These are phyloP conservation scores for Plasmopara viticola DNA, from an alignment of 352 stramenopile genomes.

Conservation along the genomic window DNA sequence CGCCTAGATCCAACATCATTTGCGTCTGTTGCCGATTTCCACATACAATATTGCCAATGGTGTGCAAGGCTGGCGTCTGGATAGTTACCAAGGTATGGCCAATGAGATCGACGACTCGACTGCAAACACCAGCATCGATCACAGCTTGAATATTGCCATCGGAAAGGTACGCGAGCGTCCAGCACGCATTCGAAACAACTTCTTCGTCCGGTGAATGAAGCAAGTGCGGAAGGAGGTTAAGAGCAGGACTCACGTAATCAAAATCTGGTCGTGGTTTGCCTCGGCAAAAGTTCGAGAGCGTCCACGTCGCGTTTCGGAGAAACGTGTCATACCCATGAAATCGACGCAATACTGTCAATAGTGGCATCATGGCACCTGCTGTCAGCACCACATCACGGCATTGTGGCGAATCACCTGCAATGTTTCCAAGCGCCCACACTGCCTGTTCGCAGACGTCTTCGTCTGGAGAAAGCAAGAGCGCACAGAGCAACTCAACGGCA, in stretches of 20 bases:
- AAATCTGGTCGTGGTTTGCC: slow-evolving; percentile 93
- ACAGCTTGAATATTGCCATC: slow-evolving; percentile 98
- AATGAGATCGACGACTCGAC: slow-evolving; percentile 93
- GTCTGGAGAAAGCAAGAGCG: slow-evolving; percentile 93
- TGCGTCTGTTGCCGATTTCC: slow-evolving; percentile 88
- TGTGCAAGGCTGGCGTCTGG: slow-evolving; percentile 95
- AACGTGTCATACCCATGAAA: slow-evolving; percentile 90
- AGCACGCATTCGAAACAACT: slow-evolving; percentile 98
- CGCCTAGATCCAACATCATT: slow-evolving; percentile 47
- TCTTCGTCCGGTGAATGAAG: slow-evolving; percentile 97
- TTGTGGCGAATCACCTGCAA: slow-evolving; percentile 96
- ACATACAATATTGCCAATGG: slow-evolving; percentile 97
- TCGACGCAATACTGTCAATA: slow-evolving; percentile 92
- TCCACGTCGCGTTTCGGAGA: slow-evolving; percentile 99
- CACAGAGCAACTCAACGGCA: slow-evolving; percentile 96
- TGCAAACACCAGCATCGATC: slow-evolving; percentile 93
- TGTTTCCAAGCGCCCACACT: slow-evolving; percentile 99
- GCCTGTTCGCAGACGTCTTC: slow-evolving; percentile 96
- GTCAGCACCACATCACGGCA: slow-evolving; percentile 95
- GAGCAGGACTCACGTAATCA: slow-evolving; percentile 88
- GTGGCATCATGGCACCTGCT: slow-evolving; percentile 90
- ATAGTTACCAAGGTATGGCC: slow-evolving; percentile 89
- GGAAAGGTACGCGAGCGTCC: slow-evolving; percentile 97
- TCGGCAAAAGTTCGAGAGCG: slow-evolving; percentile 98
- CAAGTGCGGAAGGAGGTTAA: slow-evolving; percentile 93